A percentile compares a stretch with the other conserved stretches of the same genome.
Evolutionary conservation across 1,284 basidiomycete species (phyloP).

Genomic region (Paramarasmius palmivorus): DNA sequence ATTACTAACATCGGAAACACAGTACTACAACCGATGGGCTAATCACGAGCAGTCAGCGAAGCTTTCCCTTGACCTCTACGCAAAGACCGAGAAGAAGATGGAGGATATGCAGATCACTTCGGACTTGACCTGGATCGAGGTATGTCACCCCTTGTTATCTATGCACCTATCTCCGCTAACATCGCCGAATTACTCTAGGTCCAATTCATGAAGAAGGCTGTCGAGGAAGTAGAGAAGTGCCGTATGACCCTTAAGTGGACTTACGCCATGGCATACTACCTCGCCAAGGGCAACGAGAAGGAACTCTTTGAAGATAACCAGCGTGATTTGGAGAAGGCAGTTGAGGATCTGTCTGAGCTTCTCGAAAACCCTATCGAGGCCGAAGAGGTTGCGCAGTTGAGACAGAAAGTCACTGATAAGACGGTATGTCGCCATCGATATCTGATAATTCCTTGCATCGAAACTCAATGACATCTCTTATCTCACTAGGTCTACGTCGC

Average conservation of each 20-base stretch:
- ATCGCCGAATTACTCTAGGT: constrained; percentile 30
- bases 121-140: constrained; percentile 95
- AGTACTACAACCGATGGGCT: constrained; percentile 98
- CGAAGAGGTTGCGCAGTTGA: constrained; percentile 78
- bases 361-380: constrained; percentile 90
- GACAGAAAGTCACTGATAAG: constrained; percentile 94
- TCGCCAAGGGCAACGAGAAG: constrained; percentile 88
- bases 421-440: constrained; percentile 53
- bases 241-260: constrained; percentile 99
- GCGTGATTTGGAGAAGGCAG: constrained; percentile 91
- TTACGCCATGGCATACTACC: constrained; percentile 99
- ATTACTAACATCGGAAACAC: constrained; percentile 8
- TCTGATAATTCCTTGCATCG: constrained; percentile 6
- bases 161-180: not conserved
- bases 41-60: constrained; percentile 99
- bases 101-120: constrained; percentile 97
- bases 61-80: constrained; percentile 89
- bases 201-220: constrained; percentile 97
- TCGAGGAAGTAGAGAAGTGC: constrained; percentile 88
- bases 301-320: constrained; percentile 98
- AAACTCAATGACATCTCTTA: constrained; percentile 1
- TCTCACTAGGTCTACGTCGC: constrained; percentile 83
- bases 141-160: not conserved
- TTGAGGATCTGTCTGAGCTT: constrained; percentile 92
- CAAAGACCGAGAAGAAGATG: constrained; percentile 99